These are phyloP conservation scores for Cunninghamia lanceolata DNA, from an alignment of 75 land plant genomes.

Conservation along the genomic window DNA sequence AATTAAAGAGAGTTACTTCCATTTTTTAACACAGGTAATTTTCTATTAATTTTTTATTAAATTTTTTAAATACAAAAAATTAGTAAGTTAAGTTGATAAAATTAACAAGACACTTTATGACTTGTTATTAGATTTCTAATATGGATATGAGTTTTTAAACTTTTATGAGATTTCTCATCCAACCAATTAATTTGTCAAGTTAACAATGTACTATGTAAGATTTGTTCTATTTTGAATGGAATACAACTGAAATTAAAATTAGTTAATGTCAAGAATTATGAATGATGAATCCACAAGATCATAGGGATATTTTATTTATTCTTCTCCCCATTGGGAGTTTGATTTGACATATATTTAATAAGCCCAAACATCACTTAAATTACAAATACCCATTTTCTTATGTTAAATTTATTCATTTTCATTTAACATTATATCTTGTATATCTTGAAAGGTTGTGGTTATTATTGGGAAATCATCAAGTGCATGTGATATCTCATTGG, in stretches of 20 bases:
- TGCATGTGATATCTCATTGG: conserved; percentile 71
- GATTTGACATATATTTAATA: neutral
- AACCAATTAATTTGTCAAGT: neutral
- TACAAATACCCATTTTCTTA: neutral
- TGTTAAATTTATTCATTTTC: neutral
- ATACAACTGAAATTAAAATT: neutral
- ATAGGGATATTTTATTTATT: neutral
- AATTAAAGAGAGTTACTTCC: neutral
- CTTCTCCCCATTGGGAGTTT: neutral
- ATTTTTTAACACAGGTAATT: neutral
- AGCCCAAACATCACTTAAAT: neutral
- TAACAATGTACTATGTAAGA: neutral
- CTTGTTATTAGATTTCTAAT: neutral
- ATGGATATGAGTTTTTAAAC: neutral
- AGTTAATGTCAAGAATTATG: neutral
- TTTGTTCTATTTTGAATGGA: neutral
- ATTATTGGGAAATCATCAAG: conserved; percentile 75
- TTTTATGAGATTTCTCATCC: neutral
- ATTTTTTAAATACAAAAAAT: neutral
- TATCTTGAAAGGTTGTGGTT: conserved; percentile 59
- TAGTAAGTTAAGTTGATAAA: too few species aligned
- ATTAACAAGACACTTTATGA: neutral
- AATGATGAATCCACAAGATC: too few species aligned
- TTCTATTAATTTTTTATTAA: neutral
- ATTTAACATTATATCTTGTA: neutral